Conservation (phyloP, 495 filamentous ascomycete species). For the Podospora didyma region DNA sequence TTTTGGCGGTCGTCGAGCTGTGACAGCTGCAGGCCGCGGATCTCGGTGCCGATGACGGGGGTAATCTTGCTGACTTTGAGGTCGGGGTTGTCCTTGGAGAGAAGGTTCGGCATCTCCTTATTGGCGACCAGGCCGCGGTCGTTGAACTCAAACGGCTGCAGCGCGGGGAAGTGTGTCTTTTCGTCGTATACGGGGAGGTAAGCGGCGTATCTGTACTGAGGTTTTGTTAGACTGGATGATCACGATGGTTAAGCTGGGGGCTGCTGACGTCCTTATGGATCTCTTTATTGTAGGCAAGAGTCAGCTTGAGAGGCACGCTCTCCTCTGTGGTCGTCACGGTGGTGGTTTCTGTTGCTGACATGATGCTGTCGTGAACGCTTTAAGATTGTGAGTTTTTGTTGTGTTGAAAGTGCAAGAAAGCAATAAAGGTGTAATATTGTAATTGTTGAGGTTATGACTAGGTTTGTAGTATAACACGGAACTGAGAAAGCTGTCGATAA, state of each 20-base stretch:
- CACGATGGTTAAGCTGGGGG: background rate
- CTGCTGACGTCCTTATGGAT: conserved; percentile 18
- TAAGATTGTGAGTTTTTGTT: background rate
- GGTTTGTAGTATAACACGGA: too few relatives aligned
- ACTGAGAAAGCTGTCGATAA: too few relatives aligned
- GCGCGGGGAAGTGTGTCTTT: conserved; percentile 53
- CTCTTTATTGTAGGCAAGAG: conserved; percentile 18
- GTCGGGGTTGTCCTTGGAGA: conserved; percentile 33
- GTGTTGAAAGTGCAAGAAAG: background rate
- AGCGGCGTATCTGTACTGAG: conserved; percentile 52
- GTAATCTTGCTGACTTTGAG: conserved; percentile 55
- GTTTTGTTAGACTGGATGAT: background rate
- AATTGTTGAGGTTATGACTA: too few relatives aligned
- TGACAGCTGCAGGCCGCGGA: conserved; percentile 65
- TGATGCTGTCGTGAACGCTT: background rate
- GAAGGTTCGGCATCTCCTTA: conserved; percentile 55
- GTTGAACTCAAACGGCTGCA: conserved; percentile 54
- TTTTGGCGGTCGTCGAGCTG: conserved; percentile 64
- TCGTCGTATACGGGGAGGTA: conserved; percentile 65
- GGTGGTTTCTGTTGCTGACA: conserved; percentile 3
- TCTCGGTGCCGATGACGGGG: conserved; percentile 68
- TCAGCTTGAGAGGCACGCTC: conserved; percentile 14
- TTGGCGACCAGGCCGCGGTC: conserved; percentile 57
- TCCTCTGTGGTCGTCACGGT: conserved; percentile 13
- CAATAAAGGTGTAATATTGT: background rate